Percentiles rank a stretch among this genome's conserved stretches.
phyloP scores from a whole-genome alignment of 2,329 filamentous ascomycete genomes.

The Ceratocystis variospora region DNA sequence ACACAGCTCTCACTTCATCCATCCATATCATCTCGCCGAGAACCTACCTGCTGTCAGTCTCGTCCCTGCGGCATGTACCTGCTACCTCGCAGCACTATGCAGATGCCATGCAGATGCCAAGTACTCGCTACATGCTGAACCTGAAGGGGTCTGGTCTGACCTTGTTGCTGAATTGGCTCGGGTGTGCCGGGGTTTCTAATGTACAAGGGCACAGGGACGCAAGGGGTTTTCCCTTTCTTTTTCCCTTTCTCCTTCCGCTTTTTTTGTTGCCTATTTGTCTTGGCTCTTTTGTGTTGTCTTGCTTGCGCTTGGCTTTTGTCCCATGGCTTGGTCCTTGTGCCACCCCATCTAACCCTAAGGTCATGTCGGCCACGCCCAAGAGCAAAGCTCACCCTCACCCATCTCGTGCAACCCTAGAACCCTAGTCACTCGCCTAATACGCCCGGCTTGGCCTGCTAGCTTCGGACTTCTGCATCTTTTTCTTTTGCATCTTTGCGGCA shows the following conservation, averaged over 20 bases:
- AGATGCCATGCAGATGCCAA: background rate
- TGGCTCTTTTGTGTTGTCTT: too few relatives aligned
- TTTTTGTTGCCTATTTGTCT: too few relatives aligned
- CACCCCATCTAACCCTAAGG: background rate
- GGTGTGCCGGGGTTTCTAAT: background rate
- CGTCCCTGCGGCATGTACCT: background rate
- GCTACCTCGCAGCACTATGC: background rate
- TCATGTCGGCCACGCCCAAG: background rate
- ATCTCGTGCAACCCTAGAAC: background rate
- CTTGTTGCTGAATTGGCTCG: background rate
- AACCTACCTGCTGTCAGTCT: background rate
- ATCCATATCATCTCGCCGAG: background rate
- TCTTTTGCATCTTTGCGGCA: too few relatives aligned
- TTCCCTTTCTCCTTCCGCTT: too few relatives aligned
- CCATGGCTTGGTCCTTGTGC: background rate
- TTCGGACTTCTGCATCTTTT: background rate
- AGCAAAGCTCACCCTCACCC: background rate
- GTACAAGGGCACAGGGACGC: background rate
- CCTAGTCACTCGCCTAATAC: background rate
- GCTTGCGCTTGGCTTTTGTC: too few relatives aligned
- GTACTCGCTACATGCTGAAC: background rate
- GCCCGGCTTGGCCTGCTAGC: background rate
- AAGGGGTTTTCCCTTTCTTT: too few relatives aligned
- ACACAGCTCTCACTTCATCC: too few relatives aligned
- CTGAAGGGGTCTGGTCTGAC: background rate